phyloP scores from a whole-genome alignment of 768 basidiomycete genomes.

The Piloderma croceum region DNA sequence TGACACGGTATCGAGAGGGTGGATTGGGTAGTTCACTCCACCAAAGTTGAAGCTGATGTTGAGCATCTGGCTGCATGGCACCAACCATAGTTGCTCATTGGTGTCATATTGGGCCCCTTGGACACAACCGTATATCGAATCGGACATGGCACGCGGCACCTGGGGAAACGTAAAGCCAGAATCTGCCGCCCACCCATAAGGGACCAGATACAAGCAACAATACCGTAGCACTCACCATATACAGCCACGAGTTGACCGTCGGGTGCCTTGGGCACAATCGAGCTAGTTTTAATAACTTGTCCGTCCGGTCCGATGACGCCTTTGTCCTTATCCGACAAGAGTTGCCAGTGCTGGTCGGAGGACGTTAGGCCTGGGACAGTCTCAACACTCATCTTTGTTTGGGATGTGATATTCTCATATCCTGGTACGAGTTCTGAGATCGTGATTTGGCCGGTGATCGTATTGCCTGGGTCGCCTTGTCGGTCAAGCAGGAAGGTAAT shows the following conservation, averaged over 20 bases:
- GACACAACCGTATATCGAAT: constrained; percentile 77
- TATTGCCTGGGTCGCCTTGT: constrained; percentile 41
- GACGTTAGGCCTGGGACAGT: constrained; percentile 51
- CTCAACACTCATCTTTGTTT: constrained; percentile 63
- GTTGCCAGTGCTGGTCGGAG: constrained; percentile 76
- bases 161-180: constrained; percentile 42
- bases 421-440: constrained; percentile 59
- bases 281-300: constrained; percentile 48
- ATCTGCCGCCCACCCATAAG: too few species aligned
- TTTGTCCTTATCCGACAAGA: constrained; percentile 54
- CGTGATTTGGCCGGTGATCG: constrained; percentile 60
- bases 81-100: constrained; percentile 53
- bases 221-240: too few species aligned
- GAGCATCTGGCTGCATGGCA: constrained; percentile 71
- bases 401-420: constrained; percentile 53
- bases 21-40: constrained; percentile 61
- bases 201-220: too few species aligned
- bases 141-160: constrained; percentile 67
- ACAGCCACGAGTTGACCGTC: constrained; percentile 62
- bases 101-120: constrained; percentile 63
- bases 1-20: constrained; percentile 66
- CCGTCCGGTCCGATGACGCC: constrained; percentile 80
- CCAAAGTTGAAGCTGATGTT: constrained; percentile 70
- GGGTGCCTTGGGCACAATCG: constrained; percentile 66
- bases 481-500: constrained; percentile 67